Evolutionary conservation across 2,329 filamentous ascomycete species (phyloP).

Genomic region (Curvularia spicifera): DNA sequence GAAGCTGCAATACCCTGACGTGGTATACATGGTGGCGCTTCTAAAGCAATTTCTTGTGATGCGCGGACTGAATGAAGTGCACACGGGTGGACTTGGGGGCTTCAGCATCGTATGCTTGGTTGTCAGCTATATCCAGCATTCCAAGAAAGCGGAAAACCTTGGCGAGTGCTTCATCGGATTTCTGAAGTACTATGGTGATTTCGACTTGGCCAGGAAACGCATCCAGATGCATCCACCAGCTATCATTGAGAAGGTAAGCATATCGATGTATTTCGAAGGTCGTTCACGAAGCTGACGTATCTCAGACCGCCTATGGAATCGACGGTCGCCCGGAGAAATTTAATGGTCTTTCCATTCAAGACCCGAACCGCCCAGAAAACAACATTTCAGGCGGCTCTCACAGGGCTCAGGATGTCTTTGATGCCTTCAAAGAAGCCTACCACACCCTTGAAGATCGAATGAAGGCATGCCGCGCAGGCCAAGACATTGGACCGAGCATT

Average conservation of each 20-base stretch:
- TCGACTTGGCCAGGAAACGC: constrained; percentile 72
- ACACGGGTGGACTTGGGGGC: constrained; percentile 87
- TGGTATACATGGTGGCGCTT: constrained; percentile 84
- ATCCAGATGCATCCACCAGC: constrained; percentile 75
- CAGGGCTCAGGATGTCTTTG: constrained; percentile 70
- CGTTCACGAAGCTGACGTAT: constrained; percentile 15
- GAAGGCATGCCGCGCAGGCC: constrained; percentile 35
- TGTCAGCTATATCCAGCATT: constrained; percentile 80
- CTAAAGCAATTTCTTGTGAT: constrained; percentile 94
- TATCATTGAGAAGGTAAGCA: constrained; percentile 75
- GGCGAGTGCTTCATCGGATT: constrained; percentile 86
- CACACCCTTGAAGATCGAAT: constrained; percentile 60
- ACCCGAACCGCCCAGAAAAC: constrained; percentile 84
- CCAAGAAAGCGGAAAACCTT: constrained; percentile 63
- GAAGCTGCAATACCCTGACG: constrained; percentile 79
- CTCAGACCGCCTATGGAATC: constrained; percentile 31
- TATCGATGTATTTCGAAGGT: background rate
- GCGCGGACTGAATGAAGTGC: constrained; percentile 88
- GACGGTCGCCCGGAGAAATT: constrained; percentile 41
- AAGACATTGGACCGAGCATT: constrained; percentile 59
- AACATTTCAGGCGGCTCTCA: constrained; percentile 89
- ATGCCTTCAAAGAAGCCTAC: constrained; percentile 66
- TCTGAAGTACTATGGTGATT: constrained; percentile 86
- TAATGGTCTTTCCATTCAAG: constrained; percentile 82
- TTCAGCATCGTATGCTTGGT: constrained; percentile 95